Base-by-base conservation (phyloP, 768 basidiomycete genomes). In the Amyloporia xantha region DNA sequence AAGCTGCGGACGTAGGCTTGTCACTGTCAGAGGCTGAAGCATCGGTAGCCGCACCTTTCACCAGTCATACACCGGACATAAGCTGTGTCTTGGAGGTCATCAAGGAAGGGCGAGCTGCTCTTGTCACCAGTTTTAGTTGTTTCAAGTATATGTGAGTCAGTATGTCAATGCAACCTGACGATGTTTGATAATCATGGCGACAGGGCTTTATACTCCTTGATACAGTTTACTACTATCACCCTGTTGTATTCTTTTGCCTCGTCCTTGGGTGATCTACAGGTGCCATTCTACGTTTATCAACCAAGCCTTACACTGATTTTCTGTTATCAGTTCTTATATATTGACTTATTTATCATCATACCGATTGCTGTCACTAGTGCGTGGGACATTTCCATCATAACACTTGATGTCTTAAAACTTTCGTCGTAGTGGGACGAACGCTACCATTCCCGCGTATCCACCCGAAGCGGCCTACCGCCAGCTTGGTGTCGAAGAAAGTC, bases 161-260 rank as follows among this genome's bases (percentile, higher is more conserved):
- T 19, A 39, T 12, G 35, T 28, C 40, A 19, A 36, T 43, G 19
- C n/a, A 10, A 25, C n/a, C 27, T 27, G 24, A 26, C 20, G 39
- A 6, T 25, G n/a, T 28, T 26, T 9, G 20, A 45, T 6, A 6
- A n/a, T 21, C 17, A 11, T n/a, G 11, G 19, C 30, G 23, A 15
- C 58, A 98, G 94, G 95, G 96, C 96, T 0, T 68, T 99, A 38
- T 99, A 98, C 68, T 99, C 96, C 11, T 75, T 99, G 56, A 99
- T 99, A 45, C 96, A 99, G 64, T 99, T 99, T 64, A 97, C 94
- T n/a, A 91, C 93, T 2, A 89, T 98, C 51, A 96, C 93, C 2
- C 66, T 98, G 51, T 66, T 99, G 26, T 99, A 99, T 66, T 93
- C 92, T 0, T 96, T 99, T 62, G 95, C 93, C 0, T 95, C 92